A percentile compares a stretch with the other conserved stretches of the same genome.
Conservation (phyloP, 352 stramenopile genomes). For the Globisporangium mamillatum region DNA sequence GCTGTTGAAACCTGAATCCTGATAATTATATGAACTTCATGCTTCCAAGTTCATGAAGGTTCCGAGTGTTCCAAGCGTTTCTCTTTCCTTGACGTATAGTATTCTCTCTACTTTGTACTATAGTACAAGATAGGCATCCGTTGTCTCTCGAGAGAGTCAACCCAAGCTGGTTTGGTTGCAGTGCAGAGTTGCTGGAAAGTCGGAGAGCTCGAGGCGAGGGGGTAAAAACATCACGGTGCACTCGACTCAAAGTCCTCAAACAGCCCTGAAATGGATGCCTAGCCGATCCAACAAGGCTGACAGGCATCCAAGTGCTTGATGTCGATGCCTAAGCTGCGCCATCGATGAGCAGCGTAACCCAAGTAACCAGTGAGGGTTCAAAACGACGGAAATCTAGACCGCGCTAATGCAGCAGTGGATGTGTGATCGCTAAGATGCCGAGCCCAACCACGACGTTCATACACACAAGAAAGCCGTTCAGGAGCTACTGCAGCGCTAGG, state of each 20-base stretch:
- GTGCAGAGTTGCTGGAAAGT: too few species aligned
- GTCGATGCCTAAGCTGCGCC: too few species aligned
- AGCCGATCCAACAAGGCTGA: background rate
- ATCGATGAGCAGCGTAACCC: too few species aligned
- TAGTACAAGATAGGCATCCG: too few species aligned
- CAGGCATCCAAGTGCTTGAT: background rate
- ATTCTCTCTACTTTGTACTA: background rate
- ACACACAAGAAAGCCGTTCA: conserved; percentile 31
- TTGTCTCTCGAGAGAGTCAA: background rate
- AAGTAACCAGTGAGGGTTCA: too few species aligned
- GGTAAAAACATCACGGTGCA: too few species aligned
- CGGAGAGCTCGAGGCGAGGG: too few species aligned
- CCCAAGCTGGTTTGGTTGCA: background rate
- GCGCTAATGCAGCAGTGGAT: too few species aligned
- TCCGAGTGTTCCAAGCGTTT: background rate
- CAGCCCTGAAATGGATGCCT: background rate
- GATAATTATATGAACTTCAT: background rate
- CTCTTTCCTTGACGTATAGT: background rate
- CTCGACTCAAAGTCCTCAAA: too few species aligned
- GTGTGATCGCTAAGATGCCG: too few species aligned
- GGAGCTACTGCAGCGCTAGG: conserved; percentile 17
- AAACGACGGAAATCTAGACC: too few species aligned
- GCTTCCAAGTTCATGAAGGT: background rate
- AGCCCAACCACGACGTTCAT: too few species aligned
- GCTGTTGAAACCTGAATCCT: background rate